Base-by-base conservation (phyloP, 2,329 filamentous ascomycete genomes). In the Penicillium verrucosum region DNA sequence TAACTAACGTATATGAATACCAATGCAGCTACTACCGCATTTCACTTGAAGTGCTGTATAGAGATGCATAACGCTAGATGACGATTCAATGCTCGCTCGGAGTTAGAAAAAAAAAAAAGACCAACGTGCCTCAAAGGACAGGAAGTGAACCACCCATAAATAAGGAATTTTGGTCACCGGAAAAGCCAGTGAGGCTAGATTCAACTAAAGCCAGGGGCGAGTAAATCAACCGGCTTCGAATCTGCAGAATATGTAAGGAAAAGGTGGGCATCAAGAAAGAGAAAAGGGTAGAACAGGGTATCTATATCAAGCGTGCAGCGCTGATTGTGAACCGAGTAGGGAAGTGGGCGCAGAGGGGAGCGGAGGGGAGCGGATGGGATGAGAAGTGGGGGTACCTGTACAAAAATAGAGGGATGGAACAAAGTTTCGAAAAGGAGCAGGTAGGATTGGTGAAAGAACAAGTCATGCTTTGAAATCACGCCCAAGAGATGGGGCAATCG, bases 261-360 rank as follows among this genome's bases (percentile, higher is more conserved):
- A 60, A 60, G 48, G 58, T 58, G 60, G 53, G 27, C 34, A 37
- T 18, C 49, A 51, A 51, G 48, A 58, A 54, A 12, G 14, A n/a
- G 9, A 47, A 38, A 48, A 60, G 52, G 58, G 60, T 54, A 64
- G 57, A 51, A 60, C 49, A 67, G 70, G 70, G 65, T 66, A 66
- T 65, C 54, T 61, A 65, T 68, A 73, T 72, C 68, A 58, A 71
- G 68, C 63, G 59, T 63, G 62, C 57, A 61, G 54, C 57, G 61
- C 64, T 68, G 67, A 68, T 67, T 60, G 60, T 66, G 57, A 64
- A 61, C 56, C 58, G 57, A 57, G 45, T 23, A 45, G 41, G 44
- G 21, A 34, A 40, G 16, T 44, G 16, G 21, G 21, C 2, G 3
- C 21, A 21, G 21, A 21, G 21, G 16, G 30, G 11, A 32, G 14